Percentiles rank a stretch among this genome's conserved stretches.
These are phyloP conservation scores for Capsella rubella DNA, from an alignment of 441 rosid species.

Conservation along the genomic window DNA sequence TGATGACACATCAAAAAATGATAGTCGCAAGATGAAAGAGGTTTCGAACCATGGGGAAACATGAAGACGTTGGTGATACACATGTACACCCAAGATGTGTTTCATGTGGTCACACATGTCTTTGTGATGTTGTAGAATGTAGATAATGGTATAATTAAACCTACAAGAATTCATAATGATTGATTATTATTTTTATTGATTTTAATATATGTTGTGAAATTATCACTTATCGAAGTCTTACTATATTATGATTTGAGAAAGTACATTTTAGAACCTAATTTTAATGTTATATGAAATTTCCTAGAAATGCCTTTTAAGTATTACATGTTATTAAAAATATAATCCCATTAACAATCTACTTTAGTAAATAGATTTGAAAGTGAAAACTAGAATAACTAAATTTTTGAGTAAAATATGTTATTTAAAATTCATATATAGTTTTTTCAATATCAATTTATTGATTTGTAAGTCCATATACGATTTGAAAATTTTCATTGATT, in stretches of 20 bases:
- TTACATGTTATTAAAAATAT: too few relatives aligned
- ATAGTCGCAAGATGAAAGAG: not conserved
- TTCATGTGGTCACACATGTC: conserved; percentile 18
- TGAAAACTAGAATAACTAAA: too few relatives aligned
- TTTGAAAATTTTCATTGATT: too few relatives aligned
- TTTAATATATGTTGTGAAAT: not conserved
- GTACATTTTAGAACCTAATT: not conserved
- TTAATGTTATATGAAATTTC: not conserved
- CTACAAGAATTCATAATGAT: conserved; percentile 2
- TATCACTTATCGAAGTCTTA: not conserved
- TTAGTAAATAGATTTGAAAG: too few relatives aligned
- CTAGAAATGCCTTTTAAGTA: too few relatives aligned
- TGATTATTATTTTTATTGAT: not conserved
- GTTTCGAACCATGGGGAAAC: conserved; percentile 20
- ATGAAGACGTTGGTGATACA: not conserved
- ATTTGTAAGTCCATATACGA: too few relatives aligned
- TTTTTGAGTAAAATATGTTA: too few relatives aligned
- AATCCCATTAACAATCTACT: too few relatives aligned
- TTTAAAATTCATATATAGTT: too few relatives aligned
- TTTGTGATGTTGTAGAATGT: conserved; percentile 29
- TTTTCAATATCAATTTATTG: too few relatives aligned
- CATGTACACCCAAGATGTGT: conserved; percentile 9
- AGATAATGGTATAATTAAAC: conserved; percentile 6
- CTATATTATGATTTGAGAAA: not conserved
- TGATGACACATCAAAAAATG: conserved; percentile 7